Evolutionary conservation across 768 basidiomycete species (phyloP).

Genomic region (Lactarius evosmus): DNA sequence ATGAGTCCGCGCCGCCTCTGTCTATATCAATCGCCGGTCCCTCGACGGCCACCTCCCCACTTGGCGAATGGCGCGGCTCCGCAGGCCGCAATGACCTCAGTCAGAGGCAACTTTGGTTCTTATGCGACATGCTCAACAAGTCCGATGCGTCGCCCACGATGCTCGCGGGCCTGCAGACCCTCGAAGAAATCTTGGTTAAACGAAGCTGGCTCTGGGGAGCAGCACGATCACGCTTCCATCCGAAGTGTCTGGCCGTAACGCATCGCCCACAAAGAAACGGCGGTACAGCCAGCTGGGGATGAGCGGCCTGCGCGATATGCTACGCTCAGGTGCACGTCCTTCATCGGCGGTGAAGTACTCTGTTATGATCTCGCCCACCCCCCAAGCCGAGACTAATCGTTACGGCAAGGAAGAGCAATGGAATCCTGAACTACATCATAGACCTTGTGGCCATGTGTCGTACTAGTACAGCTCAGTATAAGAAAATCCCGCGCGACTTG

Average conservation of each 20-base stretch:
- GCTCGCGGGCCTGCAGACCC: conserved; percentile 28
- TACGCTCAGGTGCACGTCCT: too few species aligned
- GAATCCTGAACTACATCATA: too few species aligned
- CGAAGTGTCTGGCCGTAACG: conserved; percentile 47
- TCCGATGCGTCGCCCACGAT: conserved; percentile 38
- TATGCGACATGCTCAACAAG: conserved; percentile 74
- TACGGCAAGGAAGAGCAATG: too few species aligned
- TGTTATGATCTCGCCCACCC: too few species aligned
- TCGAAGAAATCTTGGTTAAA: conserved; percentile 46
- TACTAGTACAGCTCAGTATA: too few species aligned
- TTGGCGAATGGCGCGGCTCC: conserved; percentile 65
- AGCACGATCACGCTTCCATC: conserved; percentile 77
- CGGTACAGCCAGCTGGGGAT: conserved; percentile 55
- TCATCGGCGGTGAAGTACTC: too few species aligned
- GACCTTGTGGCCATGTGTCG: too few species aligned
- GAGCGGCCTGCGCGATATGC: conserved; percentile 71
- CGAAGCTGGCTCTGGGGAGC: conserved; percentile 72
- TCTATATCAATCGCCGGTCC: conserved; percentile 30
- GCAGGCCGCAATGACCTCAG: conserved; percentile 82
- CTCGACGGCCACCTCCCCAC: conserved; percentile 37
- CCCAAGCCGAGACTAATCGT: too few species aligned
- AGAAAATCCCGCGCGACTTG: not conserved
- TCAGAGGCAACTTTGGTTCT: conserved; percentile 70
- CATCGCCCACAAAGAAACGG: conserved; percentile 46
- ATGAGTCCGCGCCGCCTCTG: conserved; percentile 47